Evolutionary conservation across 192 early-diverging fungal genomes (phyloP), one percentile per base, ranked within the genome.

Genomic region (Coemansia sp.): DNA sequence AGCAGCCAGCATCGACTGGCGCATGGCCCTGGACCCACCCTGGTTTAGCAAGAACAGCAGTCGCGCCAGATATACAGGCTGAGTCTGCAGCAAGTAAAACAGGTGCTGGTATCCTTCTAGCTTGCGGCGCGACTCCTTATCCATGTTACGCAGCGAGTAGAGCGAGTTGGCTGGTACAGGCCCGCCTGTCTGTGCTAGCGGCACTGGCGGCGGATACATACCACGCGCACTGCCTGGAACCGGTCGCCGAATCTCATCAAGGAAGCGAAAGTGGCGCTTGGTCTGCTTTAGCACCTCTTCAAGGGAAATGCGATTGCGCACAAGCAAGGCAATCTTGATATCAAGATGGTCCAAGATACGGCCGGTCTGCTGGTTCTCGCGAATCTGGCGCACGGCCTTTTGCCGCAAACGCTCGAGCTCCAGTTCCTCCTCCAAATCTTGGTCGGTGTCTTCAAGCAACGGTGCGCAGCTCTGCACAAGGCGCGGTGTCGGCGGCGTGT

Each of bases 21-120:
- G 74, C 74, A 76, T 71, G 43, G 75, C 75, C 73, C 69, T 72
- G 29, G 69, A 72, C 2, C 89, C 88, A 19, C 90, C 86, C 82
- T 95, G 93, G 84, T 94, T 96, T 47, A 98, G 83, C 37, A 89
- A 74, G 37, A 93, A 94, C 85, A 99, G 85, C 38, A 97, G 77
- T 12, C 85, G 85, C 9, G 95, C 90, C 58, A 99, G 84, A 65
- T 99, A 98, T 21, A 84, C 62, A 3, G 95, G 94, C 75, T 99
- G 90, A 4, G 98, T 99, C 78, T 99, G 98, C 39, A 99, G 84
- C 55, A 99, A 60, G 68, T 98, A 98, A 57, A 99, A 97, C 50
- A 99, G 72, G 62, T 98, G 86, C 75, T 96, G 93, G 80, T 98
- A 99, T 8, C 88, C 72, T 53, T 91, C 90, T 14, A 93, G 67